Evolutionary conservation across 148 eudicot species (phyloP).

Genomic region (Fagopyrum tataricum): DNA sequence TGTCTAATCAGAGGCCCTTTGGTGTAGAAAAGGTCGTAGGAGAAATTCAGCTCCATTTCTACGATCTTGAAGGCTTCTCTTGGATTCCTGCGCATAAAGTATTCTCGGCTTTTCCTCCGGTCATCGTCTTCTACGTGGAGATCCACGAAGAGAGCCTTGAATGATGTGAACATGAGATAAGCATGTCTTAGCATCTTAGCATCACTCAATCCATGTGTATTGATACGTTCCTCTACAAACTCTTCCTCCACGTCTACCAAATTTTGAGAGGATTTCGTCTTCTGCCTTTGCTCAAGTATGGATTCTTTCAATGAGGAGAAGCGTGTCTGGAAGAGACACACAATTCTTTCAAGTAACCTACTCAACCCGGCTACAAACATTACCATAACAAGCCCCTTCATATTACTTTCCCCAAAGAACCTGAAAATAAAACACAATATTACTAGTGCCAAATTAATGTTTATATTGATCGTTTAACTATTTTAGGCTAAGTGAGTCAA

Average conservation of each 20-base stretch:
- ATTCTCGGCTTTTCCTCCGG: conserved; percentile 1
- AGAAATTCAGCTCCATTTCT: conserved; percentile 29
- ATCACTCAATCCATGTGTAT: background rate
- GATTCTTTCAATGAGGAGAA: conserved; percentile 17
- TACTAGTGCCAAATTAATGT: too few relatives aligned
- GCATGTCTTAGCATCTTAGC: conserved; percentile 8
- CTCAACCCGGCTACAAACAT: conserved; percentile 22
- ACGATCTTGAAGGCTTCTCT: conserved; percentile 17
- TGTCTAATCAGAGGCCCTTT: conserved; percentile 17
- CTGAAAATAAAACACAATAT: background rate
- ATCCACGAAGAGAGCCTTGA: conserved; percentile 27
- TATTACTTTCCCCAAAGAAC: conserved; percentile 1
- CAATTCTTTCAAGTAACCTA: conserved; percentile 23
- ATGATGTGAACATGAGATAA: conserved; percentile 8
- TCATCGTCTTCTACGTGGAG: conserved; percentile 19
- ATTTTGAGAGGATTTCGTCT: conserved; percentile 17
- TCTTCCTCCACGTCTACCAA: background rate
- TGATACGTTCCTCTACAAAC: background rate
- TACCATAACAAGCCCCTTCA: conserved; percentile 19
- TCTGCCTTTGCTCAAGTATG: conserved; percentile 17
- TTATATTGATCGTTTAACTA: too few relatives aligned
- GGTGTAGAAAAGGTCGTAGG: conserved; percentile 31
- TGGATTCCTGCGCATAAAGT: background rate
- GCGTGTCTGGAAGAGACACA: conserved; percentile 27
- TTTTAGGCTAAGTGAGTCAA: too few relatives aligned